phyloP scores from a whole-genome alignment of 352 stramenopile species.

The Elongisporangium anandrum region DNA sequence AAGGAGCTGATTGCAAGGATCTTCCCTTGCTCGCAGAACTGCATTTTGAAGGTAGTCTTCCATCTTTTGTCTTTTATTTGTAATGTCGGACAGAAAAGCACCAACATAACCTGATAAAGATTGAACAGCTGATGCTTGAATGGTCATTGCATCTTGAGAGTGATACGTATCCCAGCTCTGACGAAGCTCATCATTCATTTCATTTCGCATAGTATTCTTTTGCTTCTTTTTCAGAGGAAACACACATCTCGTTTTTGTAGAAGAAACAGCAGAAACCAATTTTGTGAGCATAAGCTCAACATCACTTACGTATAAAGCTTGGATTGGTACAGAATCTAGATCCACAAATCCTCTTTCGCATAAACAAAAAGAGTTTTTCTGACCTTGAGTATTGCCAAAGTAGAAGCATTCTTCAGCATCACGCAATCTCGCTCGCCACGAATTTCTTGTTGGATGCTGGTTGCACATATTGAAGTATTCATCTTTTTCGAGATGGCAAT shows the following conservation, averaged over 20 bases:
- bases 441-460: background rate
- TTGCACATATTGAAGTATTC: constrained; percentile 5
- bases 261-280: too few relatives aligned
- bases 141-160: background rate
- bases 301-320: too few relatives aligned
- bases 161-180: background rate
- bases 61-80: background rate
- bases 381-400: too few relatives aligned
- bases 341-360: too few relatives aligned
- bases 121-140: background rate
- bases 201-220: background rate
- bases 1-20: background rate
- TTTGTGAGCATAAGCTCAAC: too few relatives aligned
- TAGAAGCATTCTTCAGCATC: background rate
- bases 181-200: background rate
- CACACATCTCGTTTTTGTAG: too few relatives aligned
- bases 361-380: too few relatives aligned
- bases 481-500: constrained; percentile 16
- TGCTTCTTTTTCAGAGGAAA: background rate
- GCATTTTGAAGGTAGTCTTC: background rate
- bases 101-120: background rate
- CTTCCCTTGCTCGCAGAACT: background rate
- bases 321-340: too few relatives aligned
- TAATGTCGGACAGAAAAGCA: background rate
- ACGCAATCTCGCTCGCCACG: background rate